Conservation (phyloP, 2,329 filamentous ascomycete species). For the Exophiala xenobiotica region DNA sequence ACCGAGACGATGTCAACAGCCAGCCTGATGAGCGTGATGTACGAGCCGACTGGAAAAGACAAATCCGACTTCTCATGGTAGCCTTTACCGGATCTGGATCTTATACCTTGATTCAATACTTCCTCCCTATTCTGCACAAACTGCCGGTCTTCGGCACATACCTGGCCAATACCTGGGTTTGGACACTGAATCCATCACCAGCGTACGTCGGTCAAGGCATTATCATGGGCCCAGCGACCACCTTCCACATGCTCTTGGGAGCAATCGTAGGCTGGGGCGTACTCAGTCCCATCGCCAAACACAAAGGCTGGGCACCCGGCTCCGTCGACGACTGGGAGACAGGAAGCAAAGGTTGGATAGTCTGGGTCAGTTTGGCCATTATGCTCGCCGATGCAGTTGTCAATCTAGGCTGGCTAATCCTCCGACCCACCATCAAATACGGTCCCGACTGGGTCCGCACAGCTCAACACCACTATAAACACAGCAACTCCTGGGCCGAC, state of each 20-base stretch:
- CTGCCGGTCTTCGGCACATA: slow-evolving; percentile 80
- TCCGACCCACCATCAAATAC: slow-evolving; percentile 60
- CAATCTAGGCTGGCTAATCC: slow-evolving; percentile 75
- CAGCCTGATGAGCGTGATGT: slow-evolving; percentile 36
- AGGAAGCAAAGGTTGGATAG: slow-evolving; percentile 97
- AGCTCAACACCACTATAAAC: slow-evolving; percentile 18
- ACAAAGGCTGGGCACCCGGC: slow-evolving; percentile 83
- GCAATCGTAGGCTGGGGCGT: slow-evolving; percentile 88
- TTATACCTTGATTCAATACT: slow-evolving; percentile 80
- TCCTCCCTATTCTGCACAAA: slow-evolving; percentile 78
- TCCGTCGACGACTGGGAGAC: slow-evolving; percentile 83
- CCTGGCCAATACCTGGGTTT: slow-evolving; percentile 80
- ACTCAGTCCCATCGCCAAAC: slow-evolving; percentile 83
- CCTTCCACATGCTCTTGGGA: slow-evolving; percentile 90
- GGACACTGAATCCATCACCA: slow-evolving; percentile 95
- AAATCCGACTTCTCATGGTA: slow-evolving; percentile 59
- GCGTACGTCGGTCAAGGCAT: slow-evolving; percentile 97
- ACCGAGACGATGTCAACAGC: slow-evolving; percentile 40
- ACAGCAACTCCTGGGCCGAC: slow-evolving; percentile 22
- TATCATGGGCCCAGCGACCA: slow-evolving; percentile 96
- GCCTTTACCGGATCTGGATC: slow-evolving; percentile 61
- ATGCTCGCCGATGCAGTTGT: slow-evolving; percentile 94
- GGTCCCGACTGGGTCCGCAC: slow-evolving; percentile 38
- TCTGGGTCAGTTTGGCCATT: slow-evolving; percentile 93
- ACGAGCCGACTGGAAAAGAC: slow-evolving; percentile 59